A percentile compares a stretch with the other conserved stretches of the same genome.
Evolutionary conservation across 2,329 filamentous ascomycete species (phyloP).

Genomic region (Talaromyces islandicus): DNA sequence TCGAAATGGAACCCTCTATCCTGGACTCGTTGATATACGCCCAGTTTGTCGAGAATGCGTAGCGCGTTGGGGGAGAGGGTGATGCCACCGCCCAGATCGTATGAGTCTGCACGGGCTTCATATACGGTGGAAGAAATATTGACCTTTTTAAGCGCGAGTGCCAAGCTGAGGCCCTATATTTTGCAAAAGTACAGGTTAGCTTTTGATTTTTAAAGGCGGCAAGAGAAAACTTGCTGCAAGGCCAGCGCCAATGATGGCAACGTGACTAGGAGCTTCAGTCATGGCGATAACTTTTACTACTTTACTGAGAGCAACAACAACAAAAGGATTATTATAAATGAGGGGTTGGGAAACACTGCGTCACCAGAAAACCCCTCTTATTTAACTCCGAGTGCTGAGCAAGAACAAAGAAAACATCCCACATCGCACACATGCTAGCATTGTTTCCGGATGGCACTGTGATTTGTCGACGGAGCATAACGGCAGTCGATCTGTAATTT

Average conservation of each 20-base stretch:
- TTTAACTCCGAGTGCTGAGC: too few species aligned
- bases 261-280: neutral
- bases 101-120: conserved; percentile 23
- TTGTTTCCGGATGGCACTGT: too few species aligned
- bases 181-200: too few species aligned
- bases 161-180: neutral
- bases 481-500: too few species aligned
- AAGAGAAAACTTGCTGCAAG: neutral
- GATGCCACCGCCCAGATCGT: conserved; percentile 24
- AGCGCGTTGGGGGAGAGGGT: conserved; percentile 25
- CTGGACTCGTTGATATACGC: conserved; percentile 2
- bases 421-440: too few species aligned
- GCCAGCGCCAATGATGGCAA: conserved; percentile 5
- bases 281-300: neutral
- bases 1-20: conserved; percentile 1
- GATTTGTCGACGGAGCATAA: too few species aligned
- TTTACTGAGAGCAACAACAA: too few species aligned
- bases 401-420: too few species aligned
- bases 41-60: conserved; percentile 21
- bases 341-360: too few species aligned
- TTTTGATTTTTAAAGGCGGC: too few species aligned
- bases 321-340: too few species aligned
- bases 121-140: conserved; percentile 19
- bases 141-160: neutral
- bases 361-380: too few species aligned